These are phyloP conservation scores for Singerocomus rubriflavus DNA, from an alignment of 1,284 basidiomycete species.

Conservation along the genomic window DNA sequence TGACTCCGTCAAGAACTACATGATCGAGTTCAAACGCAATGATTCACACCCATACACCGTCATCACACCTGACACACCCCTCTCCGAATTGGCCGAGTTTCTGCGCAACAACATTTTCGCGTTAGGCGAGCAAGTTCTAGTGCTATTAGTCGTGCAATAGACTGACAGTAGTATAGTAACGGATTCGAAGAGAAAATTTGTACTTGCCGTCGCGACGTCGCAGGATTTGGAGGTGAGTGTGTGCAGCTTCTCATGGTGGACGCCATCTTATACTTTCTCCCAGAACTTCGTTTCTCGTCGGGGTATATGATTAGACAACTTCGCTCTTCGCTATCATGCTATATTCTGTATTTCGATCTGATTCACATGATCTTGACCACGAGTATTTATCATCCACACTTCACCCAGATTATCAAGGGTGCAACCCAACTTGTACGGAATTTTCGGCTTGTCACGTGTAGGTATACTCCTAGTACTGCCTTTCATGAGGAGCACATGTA, in stretches of 20 bases:
- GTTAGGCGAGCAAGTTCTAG: constrained; percentile 50
- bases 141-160: neutral
- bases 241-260: neutral
- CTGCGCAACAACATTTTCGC: constrained; percentile 72
- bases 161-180: constrained; percentile 55
- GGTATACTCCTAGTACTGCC: neutral
- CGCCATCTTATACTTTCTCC: constrained; percentile 3
- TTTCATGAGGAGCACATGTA: neutral
- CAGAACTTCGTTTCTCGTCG: constrained; percentile 57
- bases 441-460: neutral
- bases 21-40: constrained; percentile 73
- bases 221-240: constrained; percentile 71
- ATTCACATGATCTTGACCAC: neutral
- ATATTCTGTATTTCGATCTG: neutral
- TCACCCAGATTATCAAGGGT: neutral
- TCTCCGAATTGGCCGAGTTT: constrained; percentile 76
- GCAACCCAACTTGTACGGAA: neutral
- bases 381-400: neutral
- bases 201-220: constrained; percentile 77
- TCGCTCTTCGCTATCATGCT: neutral
- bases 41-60: constrained; percentile 69
- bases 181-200: constrained; percentile 79
- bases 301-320: constrained; percentile 34
- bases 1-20: constrained; percentile 64
- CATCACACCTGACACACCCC: constrained; percentile 76